Base-by-base conservation (phyloP, 139 green algal genomes). In the Coelastrella sp. region DNA sequence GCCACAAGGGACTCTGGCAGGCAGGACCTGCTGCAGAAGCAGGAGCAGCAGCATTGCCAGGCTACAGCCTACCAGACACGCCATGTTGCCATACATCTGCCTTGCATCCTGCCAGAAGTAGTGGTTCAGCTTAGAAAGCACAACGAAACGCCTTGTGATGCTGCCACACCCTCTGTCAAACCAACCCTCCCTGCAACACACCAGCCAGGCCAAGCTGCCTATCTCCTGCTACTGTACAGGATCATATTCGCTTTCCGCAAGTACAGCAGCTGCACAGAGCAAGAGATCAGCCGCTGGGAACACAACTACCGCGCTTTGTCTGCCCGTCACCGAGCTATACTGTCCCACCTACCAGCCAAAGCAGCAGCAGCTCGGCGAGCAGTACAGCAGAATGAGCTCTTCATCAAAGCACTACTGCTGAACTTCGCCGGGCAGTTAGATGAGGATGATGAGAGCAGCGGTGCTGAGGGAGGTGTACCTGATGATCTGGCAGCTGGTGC, bases 241-340 rank as follows among this genome's bases (percentile, higher is more conserved):
- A 96, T 99, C 32, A 89, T 96, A 3, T 92, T 95, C 80, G 94
- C 97, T 0, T 94, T 99, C 19, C 93, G 90, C 0, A 77, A 92
- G 7, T 99, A 99, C 74, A 73, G 65, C 0, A 16, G 56, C 7
- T 90, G 95, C 20, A 94, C 92, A 2, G 92, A 94, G 16, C 91
- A 83, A 60, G 96, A 99, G 80, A 92, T 98, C 56, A 54, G 64
- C 0, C 91, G 97, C 13, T 99, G 97, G 97, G 91, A 97, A 81
- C 79, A 83, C 64, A 98, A 97, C 82, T 96, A 93, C 80, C 32
- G 19, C 0, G 86, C 78, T 22, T 88, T 98, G 10, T 87, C 93
- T 13, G 64, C 91, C 0, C 65, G 89, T 23, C 95, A 98, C 85
- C 87, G 90, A 71, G 60, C 61, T 3, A 83, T 96, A 60, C 78